Conservation (phyloP, 2,329 filamentous ascomycete species). For the Periconia sp. region DNA sequence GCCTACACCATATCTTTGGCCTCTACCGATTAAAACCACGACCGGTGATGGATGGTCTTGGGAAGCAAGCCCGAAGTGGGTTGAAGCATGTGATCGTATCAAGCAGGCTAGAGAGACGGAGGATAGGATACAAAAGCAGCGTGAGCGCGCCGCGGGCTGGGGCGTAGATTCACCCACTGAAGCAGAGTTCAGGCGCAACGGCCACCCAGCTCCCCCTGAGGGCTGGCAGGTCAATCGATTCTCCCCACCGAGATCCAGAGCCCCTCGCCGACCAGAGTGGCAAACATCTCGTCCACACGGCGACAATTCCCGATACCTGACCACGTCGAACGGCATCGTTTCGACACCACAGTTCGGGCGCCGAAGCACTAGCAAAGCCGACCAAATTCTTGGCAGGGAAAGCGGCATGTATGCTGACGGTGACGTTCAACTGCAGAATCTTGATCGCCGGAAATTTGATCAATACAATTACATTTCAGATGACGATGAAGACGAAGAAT, state of each 20-base stretch:
- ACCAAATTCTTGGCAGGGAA: conserved; percentile 45
- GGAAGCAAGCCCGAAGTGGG: conserved; percentile 82
- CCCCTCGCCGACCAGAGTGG: conserved; percentile 35
- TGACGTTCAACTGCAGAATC: conserved; percentile 45
- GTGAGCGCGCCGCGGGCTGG: conserved; percentile 70
- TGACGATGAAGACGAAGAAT: conserved; percentile 43
- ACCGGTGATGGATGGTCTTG: conserved; percentile 92
- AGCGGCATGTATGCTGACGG: conserved; percentile 39
- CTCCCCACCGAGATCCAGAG: conserved; percentile 27
- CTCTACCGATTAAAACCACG: conserved; percentile 79
- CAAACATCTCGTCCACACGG: conserved; percentile 25
- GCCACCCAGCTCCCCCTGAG: conserved; percentile 24
- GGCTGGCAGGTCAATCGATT: conserved; percentile 34
- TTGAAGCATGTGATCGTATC: conserved; percentile 68
- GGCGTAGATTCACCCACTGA: conserved; percentile 50
- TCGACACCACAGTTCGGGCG: conserved; percentile 36
- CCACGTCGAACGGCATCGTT: conserved; percentile 35
- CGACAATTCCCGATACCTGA: conserved; percentile 37
- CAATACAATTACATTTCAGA: conserved; percentile 40
- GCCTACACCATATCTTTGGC: conserved; percentile 70
- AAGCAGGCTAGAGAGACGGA: conserved; percentile 42
- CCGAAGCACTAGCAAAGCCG: conserved; percentile 43
- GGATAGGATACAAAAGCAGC: conserved; percentile 57
- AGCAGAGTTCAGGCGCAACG: conserved; percentile 35
- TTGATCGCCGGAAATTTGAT: conserved; percentile 41